Evolutionary conservation across 768 basidiomycete genomes (phyloP), one percentile per base, ranked within the genome.

Genomic region (Chalciporus chontae): DNA sequence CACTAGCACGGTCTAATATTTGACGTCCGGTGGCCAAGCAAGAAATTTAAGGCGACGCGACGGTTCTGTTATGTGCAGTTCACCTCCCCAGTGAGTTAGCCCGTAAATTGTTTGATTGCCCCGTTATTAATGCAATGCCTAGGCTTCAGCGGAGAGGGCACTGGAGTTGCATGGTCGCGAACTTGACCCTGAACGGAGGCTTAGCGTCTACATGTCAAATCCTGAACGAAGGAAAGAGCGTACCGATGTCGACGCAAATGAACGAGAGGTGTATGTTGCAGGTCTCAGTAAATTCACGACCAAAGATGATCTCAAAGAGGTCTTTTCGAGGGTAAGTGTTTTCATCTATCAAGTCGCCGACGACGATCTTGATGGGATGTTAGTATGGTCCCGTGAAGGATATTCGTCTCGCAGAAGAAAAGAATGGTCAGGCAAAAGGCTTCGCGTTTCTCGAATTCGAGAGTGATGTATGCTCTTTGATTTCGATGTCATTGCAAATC

Each of bases 21-120:
- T 52, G 94, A 98, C 55, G 88, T 93, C 15, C 87, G 96, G 27
- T 98, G 95, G 95, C 96, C 96, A 5, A 94, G 92, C 70, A 94
- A 94, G 64, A 96, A 96, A 64, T 94, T 92, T 76, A 95, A 94
- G 69, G 83, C 73, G 49, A 87, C 88, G 2, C 75, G 96, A 31
- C 79, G 96, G 38, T 98, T 99, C 67, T 94, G 91, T 61, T 99
- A 98, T 66, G 75, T 99, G 1, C 96, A 98, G 54, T 97, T 81
- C 63, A 85, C 85, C 2, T 83, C 83, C 17, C 90, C 91, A 0
- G 94, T 92, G 49, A 45, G 87, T 73, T 38, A 24, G 7, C 27
- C 11, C 29, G n/a, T 2, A 21, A 7, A 26, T 26, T 13, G 31
- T 36, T n/a, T 19, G 4, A 9, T 29, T 23, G 18, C 40, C 27